A percentile compares a stretch with the other conserved stretches of the same genome.
phyloP scores from a whole-genome alignment of 73 alveolate species.

The Uronychia setigera region DNA sequence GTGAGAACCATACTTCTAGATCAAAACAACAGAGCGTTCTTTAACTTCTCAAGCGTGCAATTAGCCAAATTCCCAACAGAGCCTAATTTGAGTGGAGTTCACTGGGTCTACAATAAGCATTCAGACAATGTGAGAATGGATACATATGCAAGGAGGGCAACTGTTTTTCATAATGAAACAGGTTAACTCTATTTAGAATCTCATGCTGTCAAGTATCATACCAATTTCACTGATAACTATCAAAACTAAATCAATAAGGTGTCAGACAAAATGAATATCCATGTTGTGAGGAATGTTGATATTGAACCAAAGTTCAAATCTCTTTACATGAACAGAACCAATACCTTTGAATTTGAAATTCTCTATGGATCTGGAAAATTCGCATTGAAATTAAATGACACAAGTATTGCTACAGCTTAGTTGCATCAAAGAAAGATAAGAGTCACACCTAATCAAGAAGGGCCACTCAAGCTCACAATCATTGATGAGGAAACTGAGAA shows the following conservation, averaged over 20 bases:
- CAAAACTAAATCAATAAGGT: constrained; percentile 11
- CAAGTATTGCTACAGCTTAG: constrained; percentile 40
- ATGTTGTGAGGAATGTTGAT: constrained; percentile 36
- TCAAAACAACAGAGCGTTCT: constrained; percentile 5
- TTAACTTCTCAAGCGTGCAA: constrained; percentile 15
- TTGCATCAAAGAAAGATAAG: constrained; percentile 32
- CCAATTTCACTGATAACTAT: background rate
- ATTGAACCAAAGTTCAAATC: constrained; percentile 50
- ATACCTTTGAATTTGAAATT: constrained; percentile 36
- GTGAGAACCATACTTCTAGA: constrained; percentile 40
- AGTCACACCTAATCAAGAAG: constrained; percentile 57
- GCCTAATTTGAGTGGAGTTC: background rate
- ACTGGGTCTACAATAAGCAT: background rate
- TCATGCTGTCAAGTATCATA: background rate
- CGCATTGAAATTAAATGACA: constrained; percentile 32
- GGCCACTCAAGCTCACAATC: constrained; percentile 53
- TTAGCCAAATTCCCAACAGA: constrained; percentile 1
- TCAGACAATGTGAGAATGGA: background rate
- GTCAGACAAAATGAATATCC: background rate
- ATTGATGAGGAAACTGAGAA: constrained; percentile 60
- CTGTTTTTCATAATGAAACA: background rate
- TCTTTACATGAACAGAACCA: constrained; percentile 35
- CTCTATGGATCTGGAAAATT: constrained; percentile 65
- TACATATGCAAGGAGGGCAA: background rate
- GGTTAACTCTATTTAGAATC: background rate